Percentiles rank a stretch among this genome's conserved stretches.
Conservation (phyloP, 495 filamentous ascomycete species). For the Poronia punctata region DNA sequence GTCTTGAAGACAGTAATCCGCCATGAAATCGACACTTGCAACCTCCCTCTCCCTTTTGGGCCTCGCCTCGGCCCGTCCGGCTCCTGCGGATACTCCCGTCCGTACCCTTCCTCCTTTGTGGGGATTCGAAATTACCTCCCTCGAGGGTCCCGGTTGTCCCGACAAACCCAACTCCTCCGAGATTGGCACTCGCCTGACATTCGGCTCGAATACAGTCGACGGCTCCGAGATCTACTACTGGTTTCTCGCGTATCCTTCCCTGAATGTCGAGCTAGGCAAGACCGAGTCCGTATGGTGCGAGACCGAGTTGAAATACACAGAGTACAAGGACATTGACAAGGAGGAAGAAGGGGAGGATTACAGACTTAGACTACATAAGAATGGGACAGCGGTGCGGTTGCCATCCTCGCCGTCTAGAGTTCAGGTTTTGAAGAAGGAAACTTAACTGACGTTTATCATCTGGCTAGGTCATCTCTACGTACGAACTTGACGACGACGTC, state of each 20-base stretch:
- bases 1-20: no score
- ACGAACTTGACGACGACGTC: not conserved
- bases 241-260: conserved; percentile 2
- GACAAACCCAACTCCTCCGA: no score
- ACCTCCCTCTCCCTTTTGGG: not conserved
- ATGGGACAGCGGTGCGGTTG: conserved; percentile 1
- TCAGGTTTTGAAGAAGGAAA: no score
- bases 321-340: not conserved
- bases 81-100: not conserved
- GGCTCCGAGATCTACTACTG: conserved; percentile 9
- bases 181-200: not conserved
- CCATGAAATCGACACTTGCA: conserved; percentile 1
- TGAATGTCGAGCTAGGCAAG: conserved; percentile 1
- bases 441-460: no score
- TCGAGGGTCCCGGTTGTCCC: not conserved
- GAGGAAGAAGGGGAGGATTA: not conserved
- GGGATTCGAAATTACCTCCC: conserved; percentile 1
- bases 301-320: conserved; percentile 1
- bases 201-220: not conserved
- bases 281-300: conserved; percentile 4
- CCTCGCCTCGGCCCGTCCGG: not conserved
- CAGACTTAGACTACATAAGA: conserved; percentile 5
- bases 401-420: no score
- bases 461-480: not conserved
- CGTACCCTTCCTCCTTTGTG: not conserved